Percentiles rank a stretch among this genome's conserved stretches.
Evolutionary conservation across 2,329 filamentous ascomycete genomes (phyloP).

Genomic region (Alternaria atra): DNA sequence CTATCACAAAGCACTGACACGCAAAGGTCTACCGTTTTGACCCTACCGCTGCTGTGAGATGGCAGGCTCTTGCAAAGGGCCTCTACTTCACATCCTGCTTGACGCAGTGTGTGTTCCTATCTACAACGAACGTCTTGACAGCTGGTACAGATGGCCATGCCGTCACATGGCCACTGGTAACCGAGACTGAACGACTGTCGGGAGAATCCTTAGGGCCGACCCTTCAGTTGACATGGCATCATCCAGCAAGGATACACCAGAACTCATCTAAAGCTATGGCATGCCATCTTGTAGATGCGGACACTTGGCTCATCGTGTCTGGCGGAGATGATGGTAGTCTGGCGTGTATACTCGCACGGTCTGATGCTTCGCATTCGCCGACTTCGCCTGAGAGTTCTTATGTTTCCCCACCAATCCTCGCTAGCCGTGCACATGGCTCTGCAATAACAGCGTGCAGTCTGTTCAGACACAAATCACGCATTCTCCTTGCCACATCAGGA

Average conservation of each 20-base stretch:
- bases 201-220: neutral
- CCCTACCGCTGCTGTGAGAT: conserved; percentile 34
- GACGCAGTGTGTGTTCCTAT: conserved; percentile 66
- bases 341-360: conserved; percentile 53
- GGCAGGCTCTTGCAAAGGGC: conserved; percentile 49
- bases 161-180: conserved; percentile 64
- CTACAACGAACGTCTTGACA: conserved; percentile 63
- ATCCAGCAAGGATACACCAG: conserved; percentile 69
- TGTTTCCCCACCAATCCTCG: conserved; percentile 45
- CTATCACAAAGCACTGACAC: conserved; percentile 2
- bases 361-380: neutral
- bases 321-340: conserved; percentile 91
- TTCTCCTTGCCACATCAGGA: conserved; percentile 49
- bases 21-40: conserved; percentile 57
- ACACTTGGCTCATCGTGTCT: conserved; percentile 68
- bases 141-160: conserved; percentile 84
- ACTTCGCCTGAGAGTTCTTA: conserved; percentile 29
- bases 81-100: conserved; percentile 69
- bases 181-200: conserved; percentile 18
- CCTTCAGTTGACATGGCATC: conserved; percentile 43
- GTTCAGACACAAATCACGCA: conserved; percentile 26
- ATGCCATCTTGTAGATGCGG: conserved; percentile 39
- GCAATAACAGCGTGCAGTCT: conserved; percentile 69
- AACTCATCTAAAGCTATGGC: conserved; percentile 75
- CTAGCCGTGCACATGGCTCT: conserved; percentile 73